Conservation (phyloP, 2,329 filamentous ascomycete species). For the Thermoascus crustaceus region DNA sequence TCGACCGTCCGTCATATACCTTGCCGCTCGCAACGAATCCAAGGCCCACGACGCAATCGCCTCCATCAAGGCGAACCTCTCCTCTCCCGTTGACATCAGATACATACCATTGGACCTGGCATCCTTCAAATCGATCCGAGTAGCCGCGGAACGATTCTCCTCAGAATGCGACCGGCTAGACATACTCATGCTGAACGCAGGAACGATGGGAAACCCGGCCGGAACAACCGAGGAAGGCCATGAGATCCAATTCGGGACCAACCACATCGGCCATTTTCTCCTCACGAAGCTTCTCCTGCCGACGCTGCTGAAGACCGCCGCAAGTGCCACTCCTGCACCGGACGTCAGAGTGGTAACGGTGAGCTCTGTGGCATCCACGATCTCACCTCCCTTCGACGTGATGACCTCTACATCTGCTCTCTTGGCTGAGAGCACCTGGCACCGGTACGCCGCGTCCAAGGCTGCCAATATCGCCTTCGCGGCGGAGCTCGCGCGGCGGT, state of each 20-base stretch:
- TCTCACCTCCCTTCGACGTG: constrained; percentile 26
- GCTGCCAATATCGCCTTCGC: constrained; percentile 43
- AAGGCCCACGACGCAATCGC: constrained; percentile 40
- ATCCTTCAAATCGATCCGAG: constrained; percentile 42
- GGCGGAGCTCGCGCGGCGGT: constrained; percentile 37
- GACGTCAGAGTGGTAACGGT: constrained; percentile 33
- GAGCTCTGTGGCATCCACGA: constrained; percentile 28
- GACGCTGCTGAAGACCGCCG: constrained; percentile 29
- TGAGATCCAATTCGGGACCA: constrained; percentile 41
- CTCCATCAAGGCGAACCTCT: constrained; percentile 26
- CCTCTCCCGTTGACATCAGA: constrained; percentile 31
- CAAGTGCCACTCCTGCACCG: constrained; percentile 9
- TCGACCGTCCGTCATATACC: constrained; percentile 45
- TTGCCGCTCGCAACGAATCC: constrained; percentile 42
- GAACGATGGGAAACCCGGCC: constrained; percentile 37
- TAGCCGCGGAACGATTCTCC: constrained; percentile 37
- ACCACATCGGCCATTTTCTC: constrained; percentile 40
- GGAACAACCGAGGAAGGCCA: constrained; percentile 32
- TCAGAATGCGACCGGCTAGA: constrained; percentile 36
- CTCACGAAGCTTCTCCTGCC: constrained; percentile 38
- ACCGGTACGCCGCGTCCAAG: constrained; percentile 46
- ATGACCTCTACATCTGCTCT: constrained; percentile 32
- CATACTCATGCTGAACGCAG: constrained; percentile 40
- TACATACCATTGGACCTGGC: constrained; percentile 43
- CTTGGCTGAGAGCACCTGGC: constrained; percentile 30